Evolutionary conservation across 2,329 filamentous ascomycete genomes (phyloP).

Genomic region (Colletotrichum gigasporum): DNA sequence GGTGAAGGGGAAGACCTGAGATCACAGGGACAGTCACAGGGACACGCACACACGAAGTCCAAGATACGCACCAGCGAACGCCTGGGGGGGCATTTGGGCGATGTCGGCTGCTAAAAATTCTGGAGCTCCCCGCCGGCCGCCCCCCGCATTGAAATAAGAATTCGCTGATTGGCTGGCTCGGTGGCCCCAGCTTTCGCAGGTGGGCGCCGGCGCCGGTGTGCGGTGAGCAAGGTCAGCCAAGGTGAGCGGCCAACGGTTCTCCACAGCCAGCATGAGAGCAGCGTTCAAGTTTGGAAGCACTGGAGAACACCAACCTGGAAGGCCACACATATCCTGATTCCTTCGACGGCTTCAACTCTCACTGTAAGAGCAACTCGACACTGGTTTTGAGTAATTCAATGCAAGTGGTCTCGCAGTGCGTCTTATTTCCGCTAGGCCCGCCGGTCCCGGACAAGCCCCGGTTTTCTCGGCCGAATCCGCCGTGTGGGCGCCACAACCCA

Average conservation of each 20-base stretch:
- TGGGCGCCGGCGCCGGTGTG: conserved; percentile 18
- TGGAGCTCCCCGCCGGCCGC: conserved; percentile 37
- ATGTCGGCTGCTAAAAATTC: conserved; percentile 41
- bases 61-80: not conserved
- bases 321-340: no score
- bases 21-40: conserved; percentile 43
- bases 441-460: conserved; percentile 25
- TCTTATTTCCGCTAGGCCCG: conserved; percentile 18
- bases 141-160: conserved; percentile 38
- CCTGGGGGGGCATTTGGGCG: conserved; percentile 38
- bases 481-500: conserved; percentile 17
- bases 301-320: no score
- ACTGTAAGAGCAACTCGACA: no score
- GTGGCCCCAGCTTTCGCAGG: not conserved
- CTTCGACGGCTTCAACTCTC: no score
- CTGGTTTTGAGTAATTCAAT: no score
- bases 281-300: not conserved
- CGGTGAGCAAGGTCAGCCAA: not conserved
- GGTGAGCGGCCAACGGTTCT: not conserved
- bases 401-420: not conserved
- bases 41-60: conserved; percentile 33
- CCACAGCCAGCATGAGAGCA: no score
- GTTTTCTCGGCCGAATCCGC: conserved; percentile 18
- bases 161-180: conserved; percentile 37
- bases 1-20: conserved; percentile 28